A percentile compares a stretch with the other conserved stretches of the same genome.
Evolutionary conservation across 257 asterid genomes (phyloP).

Genomic region (Penstemon newberryi): DNA sequence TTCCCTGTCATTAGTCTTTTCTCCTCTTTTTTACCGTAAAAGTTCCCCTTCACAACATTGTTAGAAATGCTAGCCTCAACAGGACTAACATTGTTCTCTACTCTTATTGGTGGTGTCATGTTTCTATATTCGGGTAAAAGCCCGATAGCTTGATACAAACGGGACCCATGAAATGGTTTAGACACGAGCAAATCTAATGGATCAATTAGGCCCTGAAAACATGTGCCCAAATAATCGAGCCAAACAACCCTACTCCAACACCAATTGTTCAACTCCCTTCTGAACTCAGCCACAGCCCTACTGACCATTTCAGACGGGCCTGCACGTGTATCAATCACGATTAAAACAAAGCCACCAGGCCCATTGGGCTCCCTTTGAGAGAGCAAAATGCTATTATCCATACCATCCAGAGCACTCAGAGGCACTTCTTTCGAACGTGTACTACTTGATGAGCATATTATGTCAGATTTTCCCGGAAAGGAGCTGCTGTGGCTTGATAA

Average conservation of each 20-base stretch:
- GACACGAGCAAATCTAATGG: conserved; percentile 49
- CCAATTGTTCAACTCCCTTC: conserved; percentile 39
- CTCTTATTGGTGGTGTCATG: conserved; percentile 15
- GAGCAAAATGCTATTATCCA: conserved; percentile 15
- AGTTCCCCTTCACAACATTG: conserved; percentile 9
- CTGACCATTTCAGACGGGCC: conserved; percentile 48
- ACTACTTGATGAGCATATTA: conserved; percentile 29
- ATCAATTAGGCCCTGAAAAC: conserved; percentile 38
- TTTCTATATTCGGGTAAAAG: conserved; percentile 67
- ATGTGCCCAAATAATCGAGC: conserved; percentile 44
- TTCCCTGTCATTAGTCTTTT: conserved; percentile 48
- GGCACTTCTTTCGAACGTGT: conserved; percentile 47
- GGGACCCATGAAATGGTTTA: conserved; percentile 79
- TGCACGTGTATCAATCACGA: conserved; percentile 51
- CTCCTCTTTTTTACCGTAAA: conserved; percentile 9
- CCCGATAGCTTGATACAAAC: conserved; percentile 40
- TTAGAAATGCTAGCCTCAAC: conserved; percentile 7
- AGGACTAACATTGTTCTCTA: conserved; percentile 15
- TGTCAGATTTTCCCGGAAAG: too few species aligned
- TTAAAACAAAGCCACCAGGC: conserved; percentile 29
- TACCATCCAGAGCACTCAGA: conserved; percentile 49
- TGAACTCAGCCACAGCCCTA: conserved; percentile 54
- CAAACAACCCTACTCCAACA: conserved; percentile 57
- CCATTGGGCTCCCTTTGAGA: conserved; percentile 21
- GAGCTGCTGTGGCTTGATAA: conserved; percentile 17